Conservation (phyloP, 495 filamentous ascomycete genomes). For the Clavariopsis aquatica region DNA sequence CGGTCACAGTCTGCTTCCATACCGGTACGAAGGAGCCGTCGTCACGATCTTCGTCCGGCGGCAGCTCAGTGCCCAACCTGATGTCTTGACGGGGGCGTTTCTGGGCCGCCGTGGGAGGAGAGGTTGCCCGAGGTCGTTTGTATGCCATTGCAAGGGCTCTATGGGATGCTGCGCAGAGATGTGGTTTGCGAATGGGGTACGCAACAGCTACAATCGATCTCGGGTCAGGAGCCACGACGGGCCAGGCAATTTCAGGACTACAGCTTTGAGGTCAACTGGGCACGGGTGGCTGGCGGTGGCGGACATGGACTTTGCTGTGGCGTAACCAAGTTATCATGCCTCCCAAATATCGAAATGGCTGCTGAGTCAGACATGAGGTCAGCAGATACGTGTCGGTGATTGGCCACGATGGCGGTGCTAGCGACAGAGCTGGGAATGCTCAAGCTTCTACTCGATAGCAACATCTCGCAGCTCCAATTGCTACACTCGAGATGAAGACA, state of each 20-base stretch:
- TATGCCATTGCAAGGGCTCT: slow-evolving; percentile 52
- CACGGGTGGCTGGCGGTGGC: too few relatives aligned
- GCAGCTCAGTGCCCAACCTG: slow-evolving; percentile 71
- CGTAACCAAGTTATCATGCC: too few relatives aligned
- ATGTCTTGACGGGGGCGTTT: slow-evolving; percentile 43
- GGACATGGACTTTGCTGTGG: not conserved
- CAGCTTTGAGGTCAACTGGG: too few relatives aligned
- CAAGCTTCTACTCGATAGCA: not conserved
- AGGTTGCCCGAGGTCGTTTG: slow-evolving; percentile 76
- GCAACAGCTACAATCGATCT: too few relatives aligned
- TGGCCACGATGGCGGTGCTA: not conserved
- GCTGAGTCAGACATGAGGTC: not conserved
- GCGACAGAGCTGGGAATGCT: not conserved
- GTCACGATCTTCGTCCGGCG: slow-evolving; percentile 74
- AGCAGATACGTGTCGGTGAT: not conserved
- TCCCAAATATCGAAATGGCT: too few relatives aligned
- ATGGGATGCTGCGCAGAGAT: not conserved
- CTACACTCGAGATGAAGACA: not conserved
- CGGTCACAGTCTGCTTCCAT: slow-evolving; percentile 96
- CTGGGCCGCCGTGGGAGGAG: slow-evolving; percentile 60
- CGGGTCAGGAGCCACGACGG: too few relatives aligned
- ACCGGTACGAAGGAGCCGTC: slow-evolving; percentile 92
- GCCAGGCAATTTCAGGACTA: too few relatives aligned
- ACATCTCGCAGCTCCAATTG: not conserved
- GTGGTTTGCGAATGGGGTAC: not conserved